phyloP scores from a whole-genome alignment of 106 monocot genomes.

The Posidonia australis region DNA sequence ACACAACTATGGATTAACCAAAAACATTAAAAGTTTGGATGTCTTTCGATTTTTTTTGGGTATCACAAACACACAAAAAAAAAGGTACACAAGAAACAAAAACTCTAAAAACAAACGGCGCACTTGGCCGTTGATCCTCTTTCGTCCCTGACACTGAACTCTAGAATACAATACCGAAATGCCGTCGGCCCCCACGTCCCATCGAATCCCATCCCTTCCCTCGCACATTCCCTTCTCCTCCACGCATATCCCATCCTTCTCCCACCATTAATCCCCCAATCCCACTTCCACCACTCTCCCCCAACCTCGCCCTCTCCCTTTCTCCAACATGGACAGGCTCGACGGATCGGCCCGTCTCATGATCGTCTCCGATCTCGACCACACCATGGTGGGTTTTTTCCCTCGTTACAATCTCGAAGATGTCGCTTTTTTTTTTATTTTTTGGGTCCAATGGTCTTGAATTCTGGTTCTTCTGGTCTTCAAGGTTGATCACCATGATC shows the following conservation, averaged over 20 bases:
- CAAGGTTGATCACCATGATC: conserved; percentile 26
- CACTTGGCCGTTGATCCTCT: too few relatives aligned
- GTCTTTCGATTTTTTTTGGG: too few relatives aligned
- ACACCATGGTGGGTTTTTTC: conserved; percentile 56
- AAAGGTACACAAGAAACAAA: too few relatives aligned
- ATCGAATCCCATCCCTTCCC: too few relatives aligned
- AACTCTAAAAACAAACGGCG: too few relatives aligned
- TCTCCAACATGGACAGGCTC: conserved; percentile 46
- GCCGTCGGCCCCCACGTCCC: too few relatives aligned
- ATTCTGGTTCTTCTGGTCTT: not conserved
- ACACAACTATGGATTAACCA: too few relatives aligned
- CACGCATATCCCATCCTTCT: not conserved
- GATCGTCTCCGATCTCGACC: conserved; percentile 86
- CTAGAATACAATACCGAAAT: too few relatives aligned
- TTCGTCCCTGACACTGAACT: too few relatives aligned
- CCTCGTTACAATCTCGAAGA: not conserved
- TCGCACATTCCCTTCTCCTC: not conserved
- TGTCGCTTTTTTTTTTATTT: not conserved
- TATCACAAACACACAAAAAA: too few relatives aligned
- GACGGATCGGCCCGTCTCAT: conserved; percentile 56
- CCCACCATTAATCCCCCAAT: too few relatives aligned
- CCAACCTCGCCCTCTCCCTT: not conserved
- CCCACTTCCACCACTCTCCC: not conserved
- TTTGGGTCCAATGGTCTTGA: not conserved
- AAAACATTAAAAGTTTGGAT: too few relatives aligned